A percentile compares a stretch with the other conserved stretches of the same genome.
phyloP scores from a whole-genome alignment of 106 monocot species.

The Amphibolis antarctica region DNA sequence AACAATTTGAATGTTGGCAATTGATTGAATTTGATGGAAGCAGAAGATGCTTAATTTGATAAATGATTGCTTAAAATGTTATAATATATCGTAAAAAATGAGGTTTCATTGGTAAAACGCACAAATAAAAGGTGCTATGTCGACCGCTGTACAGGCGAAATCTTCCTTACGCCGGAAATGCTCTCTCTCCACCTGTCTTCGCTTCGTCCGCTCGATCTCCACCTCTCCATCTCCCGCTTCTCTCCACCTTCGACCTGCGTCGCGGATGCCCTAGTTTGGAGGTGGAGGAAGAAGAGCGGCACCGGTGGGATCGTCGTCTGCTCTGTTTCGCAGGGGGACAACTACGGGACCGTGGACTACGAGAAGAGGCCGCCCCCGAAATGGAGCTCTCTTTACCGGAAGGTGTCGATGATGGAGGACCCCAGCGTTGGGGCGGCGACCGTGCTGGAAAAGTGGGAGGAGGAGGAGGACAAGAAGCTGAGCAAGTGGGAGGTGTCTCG shows the following conservation, averaged over 20 bases:
- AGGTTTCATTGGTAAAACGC: no score
- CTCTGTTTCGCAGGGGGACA: constrained; percentile 51
- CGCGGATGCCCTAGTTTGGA: neutral
- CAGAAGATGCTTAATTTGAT: no score
- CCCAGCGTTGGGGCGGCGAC: constrained; percentile 2
- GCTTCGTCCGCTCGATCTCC: constrained; percentile 1
- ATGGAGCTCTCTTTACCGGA: constrained; percentile 73
- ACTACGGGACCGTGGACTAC: constrained; percentile 69
- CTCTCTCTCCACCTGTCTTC: neutral
- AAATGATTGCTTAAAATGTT: no score
- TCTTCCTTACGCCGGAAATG: neutral
- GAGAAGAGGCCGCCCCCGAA: constrained; percentile 40
- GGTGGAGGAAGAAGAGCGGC: neutral
- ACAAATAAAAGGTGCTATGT: no score
- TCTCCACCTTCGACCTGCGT: neutral
- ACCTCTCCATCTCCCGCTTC: neutral
- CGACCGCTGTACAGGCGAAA: no score
- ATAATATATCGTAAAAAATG: no score
- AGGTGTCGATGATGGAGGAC: constrained; percentile 28
- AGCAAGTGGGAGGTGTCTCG: constrained; percentile 75
- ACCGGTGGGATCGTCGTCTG: neutral
- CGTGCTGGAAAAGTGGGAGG: constrained; percentile 8
- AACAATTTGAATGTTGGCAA: no score
- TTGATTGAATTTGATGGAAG: no score
- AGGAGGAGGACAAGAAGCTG: constrained; percentile 38